These are phyloP conservation scores for Verticillium nonalfalfae DNA, from an alignment of 2,329 filamentous ascomycete species.

Conservation along the genomic window DNA sequence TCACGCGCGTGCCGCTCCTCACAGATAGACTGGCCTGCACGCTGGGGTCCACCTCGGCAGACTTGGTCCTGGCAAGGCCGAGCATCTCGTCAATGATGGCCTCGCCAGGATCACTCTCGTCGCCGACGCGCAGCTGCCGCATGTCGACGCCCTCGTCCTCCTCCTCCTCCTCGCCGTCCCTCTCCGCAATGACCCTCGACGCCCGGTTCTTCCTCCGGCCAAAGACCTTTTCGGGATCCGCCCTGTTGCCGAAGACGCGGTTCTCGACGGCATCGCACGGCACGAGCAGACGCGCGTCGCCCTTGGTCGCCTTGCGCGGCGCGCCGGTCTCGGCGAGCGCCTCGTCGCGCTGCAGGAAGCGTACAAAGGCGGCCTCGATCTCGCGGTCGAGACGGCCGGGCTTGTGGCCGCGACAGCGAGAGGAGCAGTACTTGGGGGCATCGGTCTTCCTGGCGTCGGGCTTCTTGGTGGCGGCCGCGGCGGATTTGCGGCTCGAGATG, in stretches of 20 bases:
- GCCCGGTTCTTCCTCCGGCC: constrained; percentile 37
- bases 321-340: neutral
- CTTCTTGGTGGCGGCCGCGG: constrained; percentile 19
- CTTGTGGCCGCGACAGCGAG: constrained; percentile 45
- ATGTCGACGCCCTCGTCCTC: constrained; percentile 11
- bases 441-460: constrained; percentile 13
- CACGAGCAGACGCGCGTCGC: constrained; percentile 42
- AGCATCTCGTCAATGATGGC: constrained; percentile 6
- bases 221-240: constrained; percentile 33
- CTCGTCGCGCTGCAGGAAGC: constrained; percentile 19
- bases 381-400: constrained; percentile 40
- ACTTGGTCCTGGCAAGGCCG: constrained; percentile 1
- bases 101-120: constrained; percentile 17
- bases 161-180: constrained; percentile 6
- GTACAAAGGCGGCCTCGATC: constrained; percentile 44
- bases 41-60: constrained; percentile 22
- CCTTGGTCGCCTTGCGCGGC: constrained; percentile 27
- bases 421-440: constrained; percentile 49
- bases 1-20: constrained; percentile 27
- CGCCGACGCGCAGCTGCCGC: constrained; percentile 36
- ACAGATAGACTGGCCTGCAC: constrained; percentile 35
- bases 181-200: constrained; percentile 27
- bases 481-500: constrained; percentile 32
- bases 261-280: constrained; percentile 42
- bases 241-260: constrained; percentile 37